Base-by-base conservation (phyloP, 2,329 filamentous ascomycete genomes). In the Pseudocercospora musae region DNA sequence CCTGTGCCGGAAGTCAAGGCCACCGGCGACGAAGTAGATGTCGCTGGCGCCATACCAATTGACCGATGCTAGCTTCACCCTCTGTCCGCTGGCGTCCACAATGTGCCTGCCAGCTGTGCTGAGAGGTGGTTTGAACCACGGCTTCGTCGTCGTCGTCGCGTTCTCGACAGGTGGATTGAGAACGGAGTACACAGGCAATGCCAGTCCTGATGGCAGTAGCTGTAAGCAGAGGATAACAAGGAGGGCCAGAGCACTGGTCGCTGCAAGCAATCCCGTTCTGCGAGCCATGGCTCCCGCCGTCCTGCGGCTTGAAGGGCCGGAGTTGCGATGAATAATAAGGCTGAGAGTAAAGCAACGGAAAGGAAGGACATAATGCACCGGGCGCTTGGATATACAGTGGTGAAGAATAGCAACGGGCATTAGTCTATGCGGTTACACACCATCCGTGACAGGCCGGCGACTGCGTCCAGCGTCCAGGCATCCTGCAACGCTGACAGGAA, bases 11-110 rank as follows among this genome's bases (percentile, higher is more conserved):
- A 87, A 76, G 66, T 89, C 86, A 42, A 90, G 78, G 0, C 87
- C 87, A 37, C 86, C 85, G 0, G 85, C 81, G 10, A 89, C 81
- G 69, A 87, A 89, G 59, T 85, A 79, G 76, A 88, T 83, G 70
- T 90, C 87, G 71, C 85, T 88, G 2, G 84, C 87, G 33, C 88
- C 87, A 72, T 90, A 90, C 87, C 87, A 90, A 76, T 90, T 90
- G 70, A 89, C 79, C 20, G 84, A 87, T 18, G 84, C 77, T 7
- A 90, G 79, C 76, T 87, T 87, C 75, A 87, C 85, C 29, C 85
- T 81, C 29, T 80, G 78, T 42, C 82, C 84, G 1, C 77, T 70
- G 8, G 79, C 75, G 75, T 89, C 87, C 58, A 89, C 80, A 27
- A 90, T 80, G 66, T 88, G 72, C 48, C 87, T 82, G 5, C 87